Conservation (phyloP, 106 monocot species). For the Dendrobium catenatum region DNA sequence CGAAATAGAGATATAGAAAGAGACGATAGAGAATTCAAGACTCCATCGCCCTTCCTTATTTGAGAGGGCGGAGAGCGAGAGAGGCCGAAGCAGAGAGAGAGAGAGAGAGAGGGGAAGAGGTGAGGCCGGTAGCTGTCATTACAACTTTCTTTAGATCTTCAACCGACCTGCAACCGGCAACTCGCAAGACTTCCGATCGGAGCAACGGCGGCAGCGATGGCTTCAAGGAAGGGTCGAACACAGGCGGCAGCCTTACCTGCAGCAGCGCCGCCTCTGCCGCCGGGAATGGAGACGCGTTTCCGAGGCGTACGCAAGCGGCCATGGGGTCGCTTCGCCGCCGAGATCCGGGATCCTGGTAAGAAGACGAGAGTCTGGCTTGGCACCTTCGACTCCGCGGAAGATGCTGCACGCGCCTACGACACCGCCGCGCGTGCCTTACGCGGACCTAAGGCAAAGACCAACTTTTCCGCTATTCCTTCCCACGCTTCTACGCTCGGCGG, state of each 20-base stretch:
- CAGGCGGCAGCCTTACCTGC: background rate
- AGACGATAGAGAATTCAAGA: slow-evolving; percentile 7
- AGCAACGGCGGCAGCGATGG: background rate
- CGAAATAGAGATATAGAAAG: background rate
- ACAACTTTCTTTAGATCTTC: background rate
- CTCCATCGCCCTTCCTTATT: slow-evolving; percentile 1
- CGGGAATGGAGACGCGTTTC: slow-evolving; percentile 14
- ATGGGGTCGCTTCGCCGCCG: slow-evolving; percentile 37
- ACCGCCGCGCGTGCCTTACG: slow-evolving; percentile 21
- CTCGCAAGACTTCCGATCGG: background rate
- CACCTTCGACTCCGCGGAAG: slow-evolving; percentile 36
- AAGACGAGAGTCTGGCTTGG: slow-evolving; percentile 33
- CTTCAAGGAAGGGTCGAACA: slow-evolving; percentile 3
- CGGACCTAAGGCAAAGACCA: slow-evolving; percentile 34
- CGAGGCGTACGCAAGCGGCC: slow-evolving; percentile 33
- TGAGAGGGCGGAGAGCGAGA: background rate
- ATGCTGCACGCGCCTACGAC: slow-evolving; percentile 35
- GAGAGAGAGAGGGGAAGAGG: background rate
- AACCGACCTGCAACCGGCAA: background rate
- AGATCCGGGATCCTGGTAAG: slow-evolving; percentile 29
- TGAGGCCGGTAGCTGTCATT: background rate
- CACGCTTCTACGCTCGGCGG: background rate
- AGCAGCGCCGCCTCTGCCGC: background rate
- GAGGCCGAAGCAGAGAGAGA: background rate
- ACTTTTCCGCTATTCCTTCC: slow-evolving; percentile 14